These are phyloP conservation scores for Cladorrhinum samala DNA, from an alignment of 495 filamentous ascomycete species.

Conservation along the genomic window DNA sequence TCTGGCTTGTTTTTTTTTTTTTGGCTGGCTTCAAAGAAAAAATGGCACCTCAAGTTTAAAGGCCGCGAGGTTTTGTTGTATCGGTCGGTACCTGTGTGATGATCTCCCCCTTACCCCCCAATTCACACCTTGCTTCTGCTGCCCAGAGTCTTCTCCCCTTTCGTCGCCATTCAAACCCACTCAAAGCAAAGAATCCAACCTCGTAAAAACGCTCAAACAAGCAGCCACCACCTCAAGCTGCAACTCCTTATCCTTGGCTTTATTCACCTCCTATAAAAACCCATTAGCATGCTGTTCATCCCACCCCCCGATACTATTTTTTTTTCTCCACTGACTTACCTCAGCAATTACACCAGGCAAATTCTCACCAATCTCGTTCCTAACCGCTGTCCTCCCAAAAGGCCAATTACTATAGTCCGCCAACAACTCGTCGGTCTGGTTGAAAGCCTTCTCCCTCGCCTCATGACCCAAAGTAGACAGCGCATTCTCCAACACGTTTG, in stretches of 20 bases:
- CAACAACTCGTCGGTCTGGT: conserved; percentile 91
- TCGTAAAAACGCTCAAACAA: conserved; percentile 92
- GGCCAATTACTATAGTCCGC: conserved; percentile 97
- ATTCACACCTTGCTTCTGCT: no score
- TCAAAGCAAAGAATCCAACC: conserved; percentile 89
- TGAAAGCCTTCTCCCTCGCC: conserved; percentile 85
- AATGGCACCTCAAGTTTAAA: no score
- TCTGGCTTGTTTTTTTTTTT: background rate
- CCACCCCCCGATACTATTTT: background rate
- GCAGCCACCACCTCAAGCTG: conserved; percentile 96
- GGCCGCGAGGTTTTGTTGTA: no score
- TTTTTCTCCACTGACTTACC: conserved; percentile 24
- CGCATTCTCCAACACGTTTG: conserved; percentile 98
- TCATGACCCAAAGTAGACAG: conserved; percentile 89
- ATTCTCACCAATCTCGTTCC: conserved; percentile 85
- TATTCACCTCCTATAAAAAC: conserved; percentile 60
- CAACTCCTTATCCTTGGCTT: conserved; percentile 81
- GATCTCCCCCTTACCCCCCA: no score
- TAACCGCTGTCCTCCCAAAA: conserved; percentile 73
- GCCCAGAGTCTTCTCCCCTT: no score
- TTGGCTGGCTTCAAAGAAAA: no score
- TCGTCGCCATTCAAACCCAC: background rate
- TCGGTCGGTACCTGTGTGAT: no score
- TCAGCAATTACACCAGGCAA: conserved; percentile 81
- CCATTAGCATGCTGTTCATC: background rate